A percentile compares a stretch with the other conserved stretches of the same genome.
Conservation (phyloP, 371 early-diverging fungal genomes). For the Haplosporangium sp. region DNA sequence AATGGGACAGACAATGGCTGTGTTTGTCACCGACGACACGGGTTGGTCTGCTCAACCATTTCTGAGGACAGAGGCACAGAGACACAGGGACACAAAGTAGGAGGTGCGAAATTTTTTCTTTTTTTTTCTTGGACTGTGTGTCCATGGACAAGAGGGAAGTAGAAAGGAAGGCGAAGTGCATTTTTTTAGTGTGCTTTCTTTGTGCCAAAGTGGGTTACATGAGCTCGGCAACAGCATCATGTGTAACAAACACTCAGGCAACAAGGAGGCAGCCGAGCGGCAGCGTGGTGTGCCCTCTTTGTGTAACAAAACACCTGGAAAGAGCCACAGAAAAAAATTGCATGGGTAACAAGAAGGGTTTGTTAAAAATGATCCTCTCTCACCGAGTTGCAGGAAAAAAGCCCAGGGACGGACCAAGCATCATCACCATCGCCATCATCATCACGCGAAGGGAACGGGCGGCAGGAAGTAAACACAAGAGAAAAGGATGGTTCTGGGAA, state of each 20-base stretch:
- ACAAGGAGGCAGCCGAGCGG: not conserved
- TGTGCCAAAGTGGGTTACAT: not conserved
- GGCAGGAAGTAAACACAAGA: not conserved
- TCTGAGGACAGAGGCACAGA: no score
- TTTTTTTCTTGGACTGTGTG: no score
- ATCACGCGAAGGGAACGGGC: no score
- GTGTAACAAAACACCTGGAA: conserved; percentile 17
- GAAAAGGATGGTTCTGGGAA: not conserved
- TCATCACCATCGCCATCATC: no score
- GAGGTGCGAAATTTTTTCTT: no score
- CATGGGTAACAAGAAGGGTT: conserved; percentile 8
- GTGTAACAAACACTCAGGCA: conserved; percentile 9
- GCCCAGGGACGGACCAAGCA: no score
- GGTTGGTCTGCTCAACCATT: no score
- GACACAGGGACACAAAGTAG: no score
- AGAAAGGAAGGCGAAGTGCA: not conserved
- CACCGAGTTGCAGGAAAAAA: not conserved
- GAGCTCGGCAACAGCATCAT: no score
- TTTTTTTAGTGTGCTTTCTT: not conserved
- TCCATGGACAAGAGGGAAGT: not conserved
- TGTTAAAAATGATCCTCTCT: no score
- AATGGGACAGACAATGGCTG: no score
- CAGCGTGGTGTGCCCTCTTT: conserved; percentile 4
- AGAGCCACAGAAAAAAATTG: conserved; percentile 17
- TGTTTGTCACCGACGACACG: no score